Base-by-base conservation (phyloP, 371 early-diverging fungal genomes). In the Mucor racemosus region DNA sequence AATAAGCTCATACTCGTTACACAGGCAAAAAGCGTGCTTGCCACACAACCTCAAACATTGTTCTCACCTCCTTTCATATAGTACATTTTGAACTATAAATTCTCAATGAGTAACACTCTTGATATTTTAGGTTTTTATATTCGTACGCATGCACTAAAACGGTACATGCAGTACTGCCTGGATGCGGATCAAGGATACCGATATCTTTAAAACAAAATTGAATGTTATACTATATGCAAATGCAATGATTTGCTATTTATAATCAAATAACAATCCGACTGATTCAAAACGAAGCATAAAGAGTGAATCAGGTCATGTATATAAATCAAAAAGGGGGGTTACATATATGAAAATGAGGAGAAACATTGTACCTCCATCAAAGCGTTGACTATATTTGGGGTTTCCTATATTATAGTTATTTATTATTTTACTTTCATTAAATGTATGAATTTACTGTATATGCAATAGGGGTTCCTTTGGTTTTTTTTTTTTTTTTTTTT, bases 351-450 rank as follows among this genome's bases (percentile, higher is more conserved):
- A 17, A 26, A 21, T 11, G 8, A 50, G 50, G 50, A 50, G 50
- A 50, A 50, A 1, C 17, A 50, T 50, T 61, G 61, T 61, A 19
- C 48, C 36, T 19, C 61, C 61, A 61, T 61, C 61, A 61, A 61
- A 61, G 61, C 61, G 61, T 48, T 48, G n/a, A 17, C 61, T 21
- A 61, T 21, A 36, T 46, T 9, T 35, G 50, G 61, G 5, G 19
- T 50, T 50, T 50, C 26, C 4, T 11, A 50, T 41, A 14, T 21
- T 50, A 8, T 48, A 21, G 4, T 50, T 44, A 6, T 50, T 50
- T 50, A 21, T 50, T 50, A 21, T 36, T 36, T 36, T 36, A 6
- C 9, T 36, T 36, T 36, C 9, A 36, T 36, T 36, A n/a, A n/a
- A n/a, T n/a, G n/a, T 15, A 44, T 44, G 44, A 44, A 44, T n/a